These are phyloP conservation scores for Nicotiana paniculata DNA, from an alignment of 257 asterid species.

Conservation along the genomic window DNA sequence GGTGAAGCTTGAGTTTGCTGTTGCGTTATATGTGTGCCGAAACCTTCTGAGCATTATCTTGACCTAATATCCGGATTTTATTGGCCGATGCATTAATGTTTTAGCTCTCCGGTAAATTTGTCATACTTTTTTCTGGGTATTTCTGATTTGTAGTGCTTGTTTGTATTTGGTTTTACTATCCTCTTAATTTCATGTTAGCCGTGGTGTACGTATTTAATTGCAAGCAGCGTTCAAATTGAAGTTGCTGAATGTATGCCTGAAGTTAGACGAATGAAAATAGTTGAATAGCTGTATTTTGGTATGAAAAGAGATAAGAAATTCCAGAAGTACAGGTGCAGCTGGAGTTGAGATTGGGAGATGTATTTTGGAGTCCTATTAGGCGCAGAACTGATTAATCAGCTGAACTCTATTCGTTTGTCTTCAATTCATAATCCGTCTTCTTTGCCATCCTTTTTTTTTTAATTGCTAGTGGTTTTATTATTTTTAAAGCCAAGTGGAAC, in stretches of 20 bases:
- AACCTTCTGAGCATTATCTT: neutral
- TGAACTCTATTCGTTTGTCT: too few relatives aligned
- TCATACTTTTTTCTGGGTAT: neutral
- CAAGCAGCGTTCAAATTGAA: neutral
- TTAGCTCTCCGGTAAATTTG: neutral
- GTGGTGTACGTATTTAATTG: neutral
- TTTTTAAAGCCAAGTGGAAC: too few relatives aligned
- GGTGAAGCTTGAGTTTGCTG: neutral
- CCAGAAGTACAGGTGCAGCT: too few relatives aligned
- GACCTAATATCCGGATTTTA: neutral
- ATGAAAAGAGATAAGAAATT: neutral
- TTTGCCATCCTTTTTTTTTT: too few relatives aligned
- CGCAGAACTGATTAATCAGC: neutral
- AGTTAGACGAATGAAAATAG: neutral
- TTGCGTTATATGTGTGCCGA: neutral
- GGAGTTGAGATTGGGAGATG: neutral
- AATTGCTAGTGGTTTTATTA: too few relatives aligned
- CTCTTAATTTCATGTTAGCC: neutral
- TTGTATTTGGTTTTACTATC: neutral
- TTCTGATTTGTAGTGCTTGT: neutral
- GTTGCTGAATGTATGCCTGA: neutral
- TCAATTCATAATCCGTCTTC: too few relatives aligned
- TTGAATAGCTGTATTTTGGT: neutral
- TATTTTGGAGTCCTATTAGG: neutral
- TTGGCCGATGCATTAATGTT: neutral